Base-by-base conservation (phyloP, 208 protist genomes). In the Leishmania tropica region DNA sequence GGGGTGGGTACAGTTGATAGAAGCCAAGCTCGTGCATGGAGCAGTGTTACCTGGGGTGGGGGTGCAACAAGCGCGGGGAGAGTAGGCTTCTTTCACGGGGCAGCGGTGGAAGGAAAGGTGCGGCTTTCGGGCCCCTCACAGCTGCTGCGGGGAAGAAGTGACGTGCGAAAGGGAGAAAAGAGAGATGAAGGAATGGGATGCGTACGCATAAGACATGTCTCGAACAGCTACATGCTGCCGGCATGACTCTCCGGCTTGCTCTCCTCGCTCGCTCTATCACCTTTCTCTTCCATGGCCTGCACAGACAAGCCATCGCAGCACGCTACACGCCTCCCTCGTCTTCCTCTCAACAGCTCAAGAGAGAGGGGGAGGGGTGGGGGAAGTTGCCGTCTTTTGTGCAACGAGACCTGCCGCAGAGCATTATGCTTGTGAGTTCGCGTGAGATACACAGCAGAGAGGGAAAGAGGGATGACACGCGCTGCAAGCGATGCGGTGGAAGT, bases 141-240 rank as follows among this genome's bases (percentile, higher is more conserved):
- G 67, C 31, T 70, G 64, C 37, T 5, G n/a, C 19, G 37, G 21
- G 51, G 35, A 24, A 19, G 37, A 2, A 10, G 73, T 64, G 73
- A 31, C 35, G 48, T 56, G 37, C 76, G 10, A 24, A 35, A 79
- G 35, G n/a, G 54, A 76, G 68, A 75, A 4, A 70, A 68, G 65
- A 35, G 54, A 81, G 54, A 37, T 47, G 60, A 72, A 4, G n/a
- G 62, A 28, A 42, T 71, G 64, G 10, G 35, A n/a, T 7, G 15
- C 31, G 31, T 40, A 68, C 28, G 21, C 62, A 40, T 31, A 68
- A 13, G 31, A 68, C 62, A 37, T 13, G 31, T 19, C 62, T 6
- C 15, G 31, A 35, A 58, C 42, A 19, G 6, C 54, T 11, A 13
- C 10, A 72, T 56, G 31, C 28, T 40, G 31, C 6, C 62, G 31